Evolutionary conservation across 371 early-diverging fungal species (phyloP).

Genomic region (Apophysomyces trapeziformis): DNA sequence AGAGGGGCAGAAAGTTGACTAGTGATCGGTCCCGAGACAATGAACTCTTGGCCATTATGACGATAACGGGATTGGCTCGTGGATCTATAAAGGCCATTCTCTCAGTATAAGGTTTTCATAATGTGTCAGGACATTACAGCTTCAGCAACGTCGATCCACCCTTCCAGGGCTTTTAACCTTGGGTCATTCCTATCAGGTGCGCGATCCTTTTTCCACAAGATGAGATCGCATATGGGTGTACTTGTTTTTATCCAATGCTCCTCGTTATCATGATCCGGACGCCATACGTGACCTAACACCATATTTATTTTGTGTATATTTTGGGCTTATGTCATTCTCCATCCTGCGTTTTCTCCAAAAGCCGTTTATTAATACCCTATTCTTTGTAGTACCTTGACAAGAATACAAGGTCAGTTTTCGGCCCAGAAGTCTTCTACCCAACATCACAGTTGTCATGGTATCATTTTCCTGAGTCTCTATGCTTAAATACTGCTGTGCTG

Average conservation of each 20-base stretch:
- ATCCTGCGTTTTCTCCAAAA: too few species aligned
- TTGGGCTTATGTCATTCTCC: neutral
- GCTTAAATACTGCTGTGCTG: conserved; percentile 16
- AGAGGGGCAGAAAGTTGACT: neutral
- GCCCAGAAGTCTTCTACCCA: conserved; percentile 19
- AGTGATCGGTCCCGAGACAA: too few species aligned
- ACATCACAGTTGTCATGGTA: conserved; percentile 10
- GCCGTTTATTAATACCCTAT: neutral
- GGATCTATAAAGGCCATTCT: neutral
- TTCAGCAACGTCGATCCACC: conserved; percentile 22
- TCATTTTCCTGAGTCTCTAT: neutral
- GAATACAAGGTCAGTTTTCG: conserved; percentile 2
- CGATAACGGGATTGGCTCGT: neutral
- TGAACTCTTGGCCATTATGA: neutral
- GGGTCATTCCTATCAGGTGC: conserved; percentile 22
- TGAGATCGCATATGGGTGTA: conserved; percentile 2
- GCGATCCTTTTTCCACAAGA: conserved; percentile 27
- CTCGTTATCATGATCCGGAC: conserved; percentile 6
- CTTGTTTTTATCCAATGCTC: conserved; percentile 10
- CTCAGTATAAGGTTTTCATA: neutral
- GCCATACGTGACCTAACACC: conserved; percentile 16
- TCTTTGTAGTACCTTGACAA: conserved; percentile 15
- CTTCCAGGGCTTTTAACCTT: conserved; percentile 14
- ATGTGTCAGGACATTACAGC: neutral
- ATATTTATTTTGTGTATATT: neutral